Base-by-base conservation (phyloP, 2,329 filamentous ascomycete genomes). In the Volutella citrinella region DNA sequence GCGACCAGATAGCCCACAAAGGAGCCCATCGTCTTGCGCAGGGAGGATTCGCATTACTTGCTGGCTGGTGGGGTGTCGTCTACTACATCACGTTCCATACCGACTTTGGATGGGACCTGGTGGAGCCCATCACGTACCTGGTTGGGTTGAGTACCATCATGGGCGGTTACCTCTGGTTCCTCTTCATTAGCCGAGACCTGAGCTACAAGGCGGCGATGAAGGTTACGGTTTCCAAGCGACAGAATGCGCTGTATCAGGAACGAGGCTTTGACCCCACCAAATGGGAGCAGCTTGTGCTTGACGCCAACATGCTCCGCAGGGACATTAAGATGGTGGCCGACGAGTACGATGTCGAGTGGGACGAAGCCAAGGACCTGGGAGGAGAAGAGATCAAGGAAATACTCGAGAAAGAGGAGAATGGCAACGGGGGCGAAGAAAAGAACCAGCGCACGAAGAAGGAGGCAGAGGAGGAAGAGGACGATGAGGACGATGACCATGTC, bases 311-410 rank as follows among this genome's bases (percentile, higher is more conserved):
- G 4, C 61, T 95, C 44, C 68, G 89, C 6, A 76, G 74, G 44
- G 90, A 96, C 63, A 85, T 96, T 59, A 85, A 84, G 62, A 72
- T 74, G 12, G 77, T 94, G 8, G 88, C 90, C 0, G 77, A 81
- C 20, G 88, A 95, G 62, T 95, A 95, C 57, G 88, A 94, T 49
- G 87, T 90, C 7, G 87, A 91, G 32, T 95, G 88, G 87, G 78
- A 95, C 51, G 87, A 93, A 65, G 74, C 71, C 41, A 68, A 68
- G 43, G 86, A 94, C 46, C 78, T 91, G 32, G 80, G 78, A 10
- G 76, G 76, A n/a, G 78, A 83, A 49, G 74, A 84, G 19, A 73
- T 80, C 1, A 72, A 70, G 57, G 65, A 78, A 48, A 70, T 71
- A 12, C 56, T 82, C 19, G 74, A 77, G 42, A 64, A 72, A 40